Base-by-base conservation (phyloP, 2,329 filamentous ascomycete species). In the Fusarium paranaense region DNA sequence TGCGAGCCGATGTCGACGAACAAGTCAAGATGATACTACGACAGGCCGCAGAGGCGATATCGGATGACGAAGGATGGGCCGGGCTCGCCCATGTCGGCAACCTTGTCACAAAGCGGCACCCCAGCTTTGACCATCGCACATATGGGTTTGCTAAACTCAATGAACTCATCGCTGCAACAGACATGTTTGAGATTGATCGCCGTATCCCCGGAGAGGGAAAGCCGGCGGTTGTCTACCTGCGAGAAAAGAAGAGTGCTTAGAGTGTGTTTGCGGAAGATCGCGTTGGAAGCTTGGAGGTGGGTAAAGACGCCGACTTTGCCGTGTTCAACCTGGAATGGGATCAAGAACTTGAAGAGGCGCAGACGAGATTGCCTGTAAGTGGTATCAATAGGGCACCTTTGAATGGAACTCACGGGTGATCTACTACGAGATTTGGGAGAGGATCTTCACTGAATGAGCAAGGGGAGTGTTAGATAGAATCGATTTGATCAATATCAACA, bases 281-380 rank as follows among this genome's bases (percentile, higher is more conserved):
- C 67, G 80, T 87, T 5, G 90, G 90, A 0, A 86, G 82, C 59
- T 76, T 91, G 58, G 82, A 85, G 65, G 79, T 79, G 1, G 89
- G 88, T 0, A 85, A 86, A 78, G 77, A 83, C 66, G 90, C 89
- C 0, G 89, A 91, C 71, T 87, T 91, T 64, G 86, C 87, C 2
- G 73, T 81, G 2, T 69, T 82, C 6, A 80, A 83, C n/a, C 76
- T 89, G 85, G 78, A 83, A 35, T 90, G 87, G 86, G 83, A 86
- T 27, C 25, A 27, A 27, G 25, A 6, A 27, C 25, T 27, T 27
- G 25, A 27, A 27, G 27, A 27, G 27, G 27, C 30, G 30, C 4
- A 32, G 30, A 32, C 30, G 30, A 32, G 30, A 32, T 10, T 3
- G 4, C 30, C 30, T 32, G 30, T 32, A 10, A 10, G 30, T 3